Evolutionary conservation across 805 yeast species (phyloP), one percentile per base, ranked within the genome.

Genomic region (Kodamaea leandrae): DNA sequence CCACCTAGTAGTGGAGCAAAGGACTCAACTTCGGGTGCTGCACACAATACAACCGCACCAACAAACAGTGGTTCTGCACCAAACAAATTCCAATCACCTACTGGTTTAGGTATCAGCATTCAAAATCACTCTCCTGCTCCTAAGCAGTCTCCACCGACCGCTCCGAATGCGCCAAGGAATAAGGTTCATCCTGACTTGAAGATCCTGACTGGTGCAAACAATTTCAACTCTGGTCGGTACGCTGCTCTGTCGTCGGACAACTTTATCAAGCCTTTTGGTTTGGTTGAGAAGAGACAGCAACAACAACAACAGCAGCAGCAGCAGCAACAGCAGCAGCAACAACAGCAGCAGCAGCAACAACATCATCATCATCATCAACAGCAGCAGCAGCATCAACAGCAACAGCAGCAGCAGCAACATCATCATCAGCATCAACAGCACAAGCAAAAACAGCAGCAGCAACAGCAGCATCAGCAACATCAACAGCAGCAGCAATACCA

Each of bases 1-100:
- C 82, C 81, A 2, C 81, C 80, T 9, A 20, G 25, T 8, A 17
- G 21, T 15, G 28, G 21, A 34, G 40, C 37, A 21, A 37, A 35
- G 32, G 26, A 35, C 12, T 24, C 21, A n/a, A 13, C 4, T 6
- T 7, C n/a, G 37, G 39, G 32, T 12, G 23, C 23, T 25, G 28
- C 41, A 6, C 34, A 37, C 9, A 29, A 24, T 10, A 26, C 39
- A 19, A 24, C 21, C 9, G 8, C 16, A 29, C 32, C 41, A 36
- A 17, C 44, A 32, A 25, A 4, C 37, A 44, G 37, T 37, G 42
- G 37, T 33, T 30, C 41, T 14, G 42, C 35, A 18, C 34, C 37
- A 47, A 29, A 28, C 43, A 40, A 42, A 46, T 36, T 23, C 21
- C 33, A 30, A 30, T 30, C 42, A 20, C 52, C 61, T 42, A 43